phyloP scores from a whole-genome alignment of 2,329 filamentous ascomycete species.

The Pestalotiopsis sp. region DNA sequence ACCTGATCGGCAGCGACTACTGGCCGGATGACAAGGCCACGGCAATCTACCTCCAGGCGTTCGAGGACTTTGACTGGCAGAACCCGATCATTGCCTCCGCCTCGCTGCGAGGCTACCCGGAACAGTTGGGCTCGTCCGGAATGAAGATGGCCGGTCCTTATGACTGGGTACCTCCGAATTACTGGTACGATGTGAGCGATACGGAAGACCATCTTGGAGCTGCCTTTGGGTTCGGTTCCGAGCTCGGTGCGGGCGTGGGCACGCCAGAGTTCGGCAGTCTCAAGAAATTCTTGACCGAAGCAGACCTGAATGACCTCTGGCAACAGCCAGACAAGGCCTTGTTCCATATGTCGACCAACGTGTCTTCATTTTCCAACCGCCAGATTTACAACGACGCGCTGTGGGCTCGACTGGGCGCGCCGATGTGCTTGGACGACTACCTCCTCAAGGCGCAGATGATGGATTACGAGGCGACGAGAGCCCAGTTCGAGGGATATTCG shows the following conservation, averaged over 20 bases:
- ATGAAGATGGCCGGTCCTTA: constrained; percentile 71
- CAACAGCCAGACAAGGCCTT: constrained; percentile 50
- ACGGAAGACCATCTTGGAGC: constrained; percentile 48
- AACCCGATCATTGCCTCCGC: constrained; percentile 61
- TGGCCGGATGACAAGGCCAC: constrained; percentile 64
- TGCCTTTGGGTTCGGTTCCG: constrained; percentile 66
- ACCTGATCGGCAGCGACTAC: constrained; percentile 64
- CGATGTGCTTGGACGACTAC: constrained; percentile 58
- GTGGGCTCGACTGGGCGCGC: constrained; percentile 53
- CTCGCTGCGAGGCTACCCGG: constrained; percentile 54
- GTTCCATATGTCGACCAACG: constrained; percentile 63
- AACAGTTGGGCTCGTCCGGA: constrained; percentile 55
- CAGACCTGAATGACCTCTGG: constrained; percentile 61
- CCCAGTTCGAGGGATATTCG: constrained; percentile 60
- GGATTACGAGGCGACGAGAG: constrained; percentile 66
- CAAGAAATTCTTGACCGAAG: constrained; percentile 51
- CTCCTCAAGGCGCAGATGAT: constrained; percentile 61
- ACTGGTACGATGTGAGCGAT: constrained; percentile 57
- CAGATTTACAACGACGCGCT: constrained; percentile 61
- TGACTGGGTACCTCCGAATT: constrained; percentile 67
- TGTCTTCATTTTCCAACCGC: constrained; percentile 58
- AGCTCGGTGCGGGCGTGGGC: constrained; percentile 64
- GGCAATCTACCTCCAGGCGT: constrained; percentile 51
- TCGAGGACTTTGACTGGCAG: constrained; percentile 56
- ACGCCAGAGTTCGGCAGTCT: constrained; percentile 61